Base-by-base conservation (phyloP, 805 yeast species). In the Scheffersomyces coipomensis region DNA sequence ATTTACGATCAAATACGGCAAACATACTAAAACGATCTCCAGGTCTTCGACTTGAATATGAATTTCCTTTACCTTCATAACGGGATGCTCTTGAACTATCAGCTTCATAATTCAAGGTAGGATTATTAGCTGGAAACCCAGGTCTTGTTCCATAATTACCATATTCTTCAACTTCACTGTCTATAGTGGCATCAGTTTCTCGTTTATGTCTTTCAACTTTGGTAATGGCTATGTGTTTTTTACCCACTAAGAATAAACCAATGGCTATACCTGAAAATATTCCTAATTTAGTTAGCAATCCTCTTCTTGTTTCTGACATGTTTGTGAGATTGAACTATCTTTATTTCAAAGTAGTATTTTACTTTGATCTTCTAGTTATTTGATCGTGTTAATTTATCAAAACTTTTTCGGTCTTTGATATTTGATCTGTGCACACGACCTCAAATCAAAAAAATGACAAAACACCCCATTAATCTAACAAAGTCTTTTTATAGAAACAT, bases 21-120 rank as follows among this genome's bases (percentile, higher is more conserved):
- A 49, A 59, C 52, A 68, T 52, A 13, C 67, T 56, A 31, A 69
- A 58, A 33, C 69, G 52, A 51, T 81, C 89, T 44, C 86, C 87
- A 12, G 72, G 62, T 40, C 66, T 75, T 51, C 86, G 69, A n/a
- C 79, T 66, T 27, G 64, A 57, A 40, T 81, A 81, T 34, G 86
- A 75, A 39, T 66, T 65, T 1, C 88, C 87, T 1, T 83, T 71
- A 4, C 89, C 91, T 48, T 82, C 86, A 52, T 73, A 85, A 50
- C 75, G 79, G 38, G 83, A 77, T 45, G 79, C 79, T 44, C 89
- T 64, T 32, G 60, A 51, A 17, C 60, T 64, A 18, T 51, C 53
- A 5, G 58, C 55, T 1, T 63, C 65, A 12, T 62, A 56, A 33
- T 57, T 62, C 9, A 60, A 54, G 10, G 51, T 50, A 5, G 67